Conservation (phyloP, 1,284 basidiomycete species). For the Meira nashicola region DNA sequence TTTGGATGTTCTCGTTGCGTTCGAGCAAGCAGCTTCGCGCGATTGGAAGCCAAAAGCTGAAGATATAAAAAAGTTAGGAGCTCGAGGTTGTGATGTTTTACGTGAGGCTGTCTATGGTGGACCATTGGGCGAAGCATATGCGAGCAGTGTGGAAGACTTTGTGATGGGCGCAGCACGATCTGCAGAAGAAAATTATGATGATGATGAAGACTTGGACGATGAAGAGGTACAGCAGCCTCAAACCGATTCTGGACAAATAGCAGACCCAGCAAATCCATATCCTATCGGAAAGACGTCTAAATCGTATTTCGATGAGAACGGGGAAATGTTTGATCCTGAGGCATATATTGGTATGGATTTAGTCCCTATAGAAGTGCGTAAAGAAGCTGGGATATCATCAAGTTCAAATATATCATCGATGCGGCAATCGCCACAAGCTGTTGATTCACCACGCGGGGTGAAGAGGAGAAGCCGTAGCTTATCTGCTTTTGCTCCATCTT, state of each 20-base stretch:
- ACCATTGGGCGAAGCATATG: slow-evolving; percentile 8
- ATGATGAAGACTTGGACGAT: neutral
- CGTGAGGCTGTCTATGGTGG: slow-evolving; percentile 4
- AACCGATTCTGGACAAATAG: neutral
- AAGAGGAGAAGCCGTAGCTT: slow-evolving; percentile 1
- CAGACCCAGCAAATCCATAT: neutral
- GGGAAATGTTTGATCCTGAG: slow-evolving; percentile 4
- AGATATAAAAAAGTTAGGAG: neutral
- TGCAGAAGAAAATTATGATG: slow-evolving; percentile 1
- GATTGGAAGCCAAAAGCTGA: neutral
- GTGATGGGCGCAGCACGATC: neutral
- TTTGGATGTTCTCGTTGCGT: neutral
- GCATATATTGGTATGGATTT: slow-evolving; percentile 10
- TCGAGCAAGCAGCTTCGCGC: neutral
- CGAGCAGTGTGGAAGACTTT: slow-evolving; percentile 8
- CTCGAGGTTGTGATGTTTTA: neutral
- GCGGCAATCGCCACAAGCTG: neutral
- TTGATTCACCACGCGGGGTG: neutral
- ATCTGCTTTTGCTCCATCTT: neutral
- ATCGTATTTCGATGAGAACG: slow-evolving; percentile 6
- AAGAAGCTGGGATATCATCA: slow-evolving; percentile 7
- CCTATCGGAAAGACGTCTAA: neutral
- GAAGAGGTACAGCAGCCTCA: neutral
- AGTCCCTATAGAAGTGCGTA: slow-evolving; percentile 6
- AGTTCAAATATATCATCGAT: neutral